Conservation (phyloP, 176 grass and related monocot genomes). For the Phoenix roebelenii region DNA sequence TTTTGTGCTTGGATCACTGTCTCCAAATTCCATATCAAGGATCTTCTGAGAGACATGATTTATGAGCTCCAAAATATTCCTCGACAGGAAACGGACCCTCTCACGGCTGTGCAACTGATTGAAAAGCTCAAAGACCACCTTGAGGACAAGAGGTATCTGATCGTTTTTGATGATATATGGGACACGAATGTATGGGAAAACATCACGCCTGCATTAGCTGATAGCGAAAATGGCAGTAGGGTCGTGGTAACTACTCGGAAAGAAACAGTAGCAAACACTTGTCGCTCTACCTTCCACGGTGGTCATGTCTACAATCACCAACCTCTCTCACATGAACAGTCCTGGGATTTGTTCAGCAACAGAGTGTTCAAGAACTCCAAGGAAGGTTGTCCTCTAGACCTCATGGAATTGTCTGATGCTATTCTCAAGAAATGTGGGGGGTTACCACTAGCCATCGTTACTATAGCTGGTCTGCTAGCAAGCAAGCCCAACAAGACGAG, state of each 20-base stretch:
- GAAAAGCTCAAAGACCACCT: slow-evolving; percentile 28
- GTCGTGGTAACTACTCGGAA: slow-evolving; percentile 25
- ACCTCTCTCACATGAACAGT: not conserved
- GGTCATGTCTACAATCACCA: not conserved
- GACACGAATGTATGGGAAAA: not conserved
- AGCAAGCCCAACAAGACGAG: too few relatives aligned
- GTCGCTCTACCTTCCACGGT: not conserved
- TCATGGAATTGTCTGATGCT: too few relatives aligned
- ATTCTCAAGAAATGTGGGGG: too few relatives aligned
- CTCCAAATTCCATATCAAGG: slow-evolving; percentile 11
- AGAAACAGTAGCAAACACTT: not conserved
- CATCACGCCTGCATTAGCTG: not conserved
- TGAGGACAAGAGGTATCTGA: slow-evolving; percentile 6
- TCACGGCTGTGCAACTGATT: not conserved
- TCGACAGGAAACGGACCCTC: not conserved
- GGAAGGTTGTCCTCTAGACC: too few relatives aligned
- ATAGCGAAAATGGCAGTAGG: not conserved
- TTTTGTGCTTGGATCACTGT: slow-evolving; percentile 32
- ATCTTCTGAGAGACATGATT: not conserved
- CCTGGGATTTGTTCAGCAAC: not conserved
- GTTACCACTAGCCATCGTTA: too few relatives aligned
- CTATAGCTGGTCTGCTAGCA: too few relatives aligned
- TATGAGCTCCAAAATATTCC: slow-evolving; percentile 4
- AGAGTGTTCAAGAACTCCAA: too few relatives aligned
- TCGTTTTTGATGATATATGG: slow-evolving; percentile 35